Evolutionary conservation across 192 early-diverging fungal genomes (phyloP).

Genomic region (Diversispora epigaea): DNA sequence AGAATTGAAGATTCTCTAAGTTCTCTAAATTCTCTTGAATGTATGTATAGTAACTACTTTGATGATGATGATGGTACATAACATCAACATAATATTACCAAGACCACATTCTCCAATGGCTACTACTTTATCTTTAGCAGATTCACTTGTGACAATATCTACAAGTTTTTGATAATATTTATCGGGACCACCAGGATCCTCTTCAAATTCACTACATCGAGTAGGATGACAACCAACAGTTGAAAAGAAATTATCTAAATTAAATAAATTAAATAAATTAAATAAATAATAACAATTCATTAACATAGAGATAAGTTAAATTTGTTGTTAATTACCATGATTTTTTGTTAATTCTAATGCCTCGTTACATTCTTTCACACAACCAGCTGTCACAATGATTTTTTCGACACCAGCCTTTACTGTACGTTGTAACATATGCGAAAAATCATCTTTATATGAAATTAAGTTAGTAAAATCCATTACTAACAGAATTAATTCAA

Average conservation of each 20-base stretch:
- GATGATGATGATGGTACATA: neutral
- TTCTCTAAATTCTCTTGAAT: no score
- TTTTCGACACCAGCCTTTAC: slow-evolving; percentile 62
- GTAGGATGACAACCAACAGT: slow-evolving; percentile 90
- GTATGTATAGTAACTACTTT: no score
- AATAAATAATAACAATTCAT: no score
- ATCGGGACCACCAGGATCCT: slow-evolving; percentile 55
- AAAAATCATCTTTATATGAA: slow-evolving; percentile 57
- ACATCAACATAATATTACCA: slow-evolving; percentile 37
- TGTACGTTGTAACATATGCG: slow-evolving; percentile 64
- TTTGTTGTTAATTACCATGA: slow-evolving; percentile 43
- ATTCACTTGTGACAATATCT: slow-evolving; percentile 41
- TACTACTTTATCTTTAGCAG: slow-evolving; percentile 60
- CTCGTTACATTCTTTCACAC: slow-evolving; percentile 55
- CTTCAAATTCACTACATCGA: slow-evolving; percentile 70
- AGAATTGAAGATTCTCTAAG: no score
- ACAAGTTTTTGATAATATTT: slow-evolving; percentile 61
- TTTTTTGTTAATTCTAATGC: slow-evolving; percentile 60
- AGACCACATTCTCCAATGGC: slow-evolving; percentile 95
- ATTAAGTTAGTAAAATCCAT: neutral
- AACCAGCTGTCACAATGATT: slow-evolving; percentile 85
- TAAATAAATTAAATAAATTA: neutral
- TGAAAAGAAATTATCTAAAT: slow-evolving; percentile 54
- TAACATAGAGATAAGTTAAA: no score
- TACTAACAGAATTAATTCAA: neutral